A percentile compares a stretch with the other conserved stretches of the same genome.
Conservation (phyloP, 768 basidiomycete genomes). For the Paxillus ammoniavirescens region DNA sequence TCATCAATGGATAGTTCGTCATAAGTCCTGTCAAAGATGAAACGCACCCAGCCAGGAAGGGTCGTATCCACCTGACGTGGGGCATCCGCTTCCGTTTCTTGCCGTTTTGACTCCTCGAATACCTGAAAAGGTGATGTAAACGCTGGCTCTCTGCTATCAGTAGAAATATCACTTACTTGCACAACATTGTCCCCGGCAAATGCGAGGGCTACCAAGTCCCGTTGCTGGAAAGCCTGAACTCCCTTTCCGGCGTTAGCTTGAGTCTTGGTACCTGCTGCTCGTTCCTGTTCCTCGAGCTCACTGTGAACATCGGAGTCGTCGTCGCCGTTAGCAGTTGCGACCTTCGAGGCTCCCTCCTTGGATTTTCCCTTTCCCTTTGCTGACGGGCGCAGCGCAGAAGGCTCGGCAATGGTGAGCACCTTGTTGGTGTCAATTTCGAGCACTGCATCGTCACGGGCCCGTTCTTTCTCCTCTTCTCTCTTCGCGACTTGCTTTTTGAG, state of each 20-base stretch:
- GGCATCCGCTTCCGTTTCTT: constrained; percentile 83
- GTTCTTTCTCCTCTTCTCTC: constrained; percentile 53
- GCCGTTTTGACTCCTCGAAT: constrained; percentile 81
- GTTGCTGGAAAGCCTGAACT: constrained; percentile 77
- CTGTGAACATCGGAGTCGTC: constrained; percentile 58
- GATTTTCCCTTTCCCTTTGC: constrained; percentile 20
- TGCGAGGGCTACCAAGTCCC: constrained; percentile 89
- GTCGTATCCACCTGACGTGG: constrained; percentile 87
- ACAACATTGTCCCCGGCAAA: constrained; percentile 98
- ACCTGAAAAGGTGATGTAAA: constrained; percentile 45
- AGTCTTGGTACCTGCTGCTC: constrained; percentile 43
- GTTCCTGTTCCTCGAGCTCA: constrained; percentile 72
- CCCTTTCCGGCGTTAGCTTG: constrained; percentile 37
- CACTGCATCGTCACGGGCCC: constrained; percentile 67
- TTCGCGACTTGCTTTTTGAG: constrained; percentile 66
- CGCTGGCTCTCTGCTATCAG: background rate
- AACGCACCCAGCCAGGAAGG: constrained; percentile 89
- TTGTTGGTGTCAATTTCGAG: constrained; percentile 64
- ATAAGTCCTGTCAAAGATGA: background rate
- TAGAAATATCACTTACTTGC: constrained; percentile 48
- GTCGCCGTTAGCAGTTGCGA: constrained; percentile 22
- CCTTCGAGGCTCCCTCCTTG: background rate
- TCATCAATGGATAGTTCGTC: background rate
- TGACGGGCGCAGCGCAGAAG: background rate
- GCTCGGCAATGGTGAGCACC: constrained; percentile 18